Evolutionary conservation across 2,329 filamentous ascomycete genomes (phyloP).

Genomic region (Metarhizium robertsii): DNA sequence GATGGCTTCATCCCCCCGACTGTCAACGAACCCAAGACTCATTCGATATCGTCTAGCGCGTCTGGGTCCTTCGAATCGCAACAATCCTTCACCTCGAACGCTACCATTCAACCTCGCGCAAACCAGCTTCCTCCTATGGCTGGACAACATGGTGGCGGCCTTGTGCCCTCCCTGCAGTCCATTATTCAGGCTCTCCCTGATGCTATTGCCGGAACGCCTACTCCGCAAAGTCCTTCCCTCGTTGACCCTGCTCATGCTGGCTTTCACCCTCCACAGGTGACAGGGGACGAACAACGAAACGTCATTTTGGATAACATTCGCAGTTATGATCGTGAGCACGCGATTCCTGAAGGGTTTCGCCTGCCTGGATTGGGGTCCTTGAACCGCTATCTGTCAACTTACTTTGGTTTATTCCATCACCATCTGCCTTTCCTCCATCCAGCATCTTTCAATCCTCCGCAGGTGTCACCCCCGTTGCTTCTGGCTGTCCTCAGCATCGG

Average conservation of each 20-base stretch:
- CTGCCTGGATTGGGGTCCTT: slow-evolving; percentile 71
- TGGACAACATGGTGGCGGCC: slow-evolving; percentile 50
- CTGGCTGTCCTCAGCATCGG: slow-evolving; percentile 91
- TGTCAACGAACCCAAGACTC: slow-evolving; percentile 62
- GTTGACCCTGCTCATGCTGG: slow-evolving; percentile 55
- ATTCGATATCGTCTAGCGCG: slow-evolving; percentile 59
- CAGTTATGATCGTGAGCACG: slow-evolving; percentile 67
- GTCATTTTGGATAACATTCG: slow-evolving; percentile 81
- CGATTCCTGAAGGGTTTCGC: slow-evolving; percentile 81
- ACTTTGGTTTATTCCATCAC: slow-evolving; percentile 95
- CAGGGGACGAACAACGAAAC: slow-evolving; percentile 76
- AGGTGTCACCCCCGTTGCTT: slow-evolving; percentile 72
- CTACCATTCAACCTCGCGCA: slow-evolving; percentile 46
- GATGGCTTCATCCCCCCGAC: slow-evolving; percentile 72
- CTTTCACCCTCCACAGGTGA: slow-evolving; percentile 68
- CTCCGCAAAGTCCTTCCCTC: slow-evolving; percentile 66
- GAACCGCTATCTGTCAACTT: slow-evolving; percentile 89
- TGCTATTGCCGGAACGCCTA: slow-evolving; percentile 60
- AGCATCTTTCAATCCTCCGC: slow-evolving; percentile 74
- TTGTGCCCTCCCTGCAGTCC: slow-evolving; percentile 59
- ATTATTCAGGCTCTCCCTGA: slow-evolving; percentile 64
- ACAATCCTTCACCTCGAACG: slow-evolving; percentile 50
- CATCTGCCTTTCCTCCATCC: slow-evolving; percentile 94
- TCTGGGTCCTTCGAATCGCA: slow-evolving; percentile 61
- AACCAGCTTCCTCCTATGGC: slow-evolving; percentile 60